Evolutionary conservation across 169 alveolate genomes (phyloP), one percentile per base, ranked within the genome.

Genomic region (Eimeria zaria): DNA sequence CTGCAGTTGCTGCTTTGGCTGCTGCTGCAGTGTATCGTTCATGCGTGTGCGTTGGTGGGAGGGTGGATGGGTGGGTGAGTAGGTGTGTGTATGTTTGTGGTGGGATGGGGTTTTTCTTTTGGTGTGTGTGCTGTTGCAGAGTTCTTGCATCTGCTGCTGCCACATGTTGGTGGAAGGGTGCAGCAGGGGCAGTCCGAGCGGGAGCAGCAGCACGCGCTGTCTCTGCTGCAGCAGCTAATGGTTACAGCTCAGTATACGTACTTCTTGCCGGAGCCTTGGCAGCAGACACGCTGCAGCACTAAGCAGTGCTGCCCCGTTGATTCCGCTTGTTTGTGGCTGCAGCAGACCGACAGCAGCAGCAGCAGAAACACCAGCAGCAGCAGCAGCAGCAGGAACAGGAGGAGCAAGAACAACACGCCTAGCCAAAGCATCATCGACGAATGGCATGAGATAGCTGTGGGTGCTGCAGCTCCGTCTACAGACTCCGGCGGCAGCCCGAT

Each of bases 121-220:
- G 7, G 44, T 11, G 22, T 16, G 30, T 33, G 0, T 9, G 39
- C 27, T 78, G 48, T 36, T 81, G 78, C 92, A 84, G 92, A 33
- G n/a, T 84, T 84, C 46, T 80, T 84, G 5, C 92, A 58, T 39
- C 20, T 84, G 78, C 74, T 84, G 46, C 92, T 84, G 80, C 92
- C 92, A 5, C 80, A 16, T 30, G 60, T 84, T 41, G 78, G 92
- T 48, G 92, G 46, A 20, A 60, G 36, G 24, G 18, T 84, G 92
- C 74, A 33, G 16, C 58, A 53, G 46, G 27, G 0, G 16, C 46
- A 6, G 62, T 58, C n/a, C 24, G 36, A 55, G 33, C 58, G 36
- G 41, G 80, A 39, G 46, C 74, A 58, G 78, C 92, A 58, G 18
- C 60, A 53, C 36, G 41, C 76, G 30, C 30, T 84, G 12, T 84